Conservation (phyloP, 306 rosid genomes). For the Carpinus viminea region DNA sequence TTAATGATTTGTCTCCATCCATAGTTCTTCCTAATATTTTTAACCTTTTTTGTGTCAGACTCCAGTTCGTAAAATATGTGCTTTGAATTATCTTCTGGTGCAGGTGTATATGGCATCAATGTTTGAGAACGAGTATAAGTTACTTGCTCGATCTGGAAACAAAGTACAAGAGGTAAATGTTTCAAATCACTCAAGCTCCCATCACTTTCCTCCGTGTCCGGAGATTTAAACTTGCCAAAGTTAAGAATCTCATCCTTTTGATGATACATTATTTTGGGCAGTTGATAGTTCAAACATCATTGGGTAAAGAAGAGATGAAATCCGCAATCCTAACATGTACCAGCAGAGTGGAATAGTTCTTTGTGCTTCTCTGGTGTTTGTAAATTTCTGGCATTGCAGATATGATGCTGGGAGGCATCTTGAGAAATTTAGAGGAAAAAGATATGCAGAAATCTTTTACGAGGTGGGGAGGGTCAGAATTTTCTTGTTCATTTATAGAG, state of each 20-base stretch:
- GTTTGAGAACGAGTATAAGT: conserved; percentile 88
- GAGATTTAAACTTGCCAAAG: conserved; percentile 13
- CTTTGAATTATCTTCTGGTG: conserved; percentile 13
- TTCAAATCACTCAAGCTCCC: conserved; percentile 8
- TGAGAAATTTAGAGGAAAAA: not conserved
- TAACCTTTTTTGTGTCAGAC: conserved; percentile 11
- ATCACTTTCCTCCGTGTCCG: conserved; percentile 5
- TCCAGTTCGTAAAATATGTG: conserved; percentile 23
- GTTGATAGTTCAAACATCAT: conserved; percentile 78
- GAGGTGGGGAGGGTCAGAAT: not conserved
- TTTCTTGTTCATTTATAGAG: conserved; percentile 11
- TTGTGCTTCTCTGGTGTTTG: conserved; percentile 16
- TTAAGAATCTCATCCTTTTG: not conserved
- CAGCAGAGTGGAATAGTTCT: conserved; percentile 62
- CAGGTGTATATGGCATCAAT: conserved; percentile 97
- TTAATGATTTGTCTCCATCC: too few relatives aligned
- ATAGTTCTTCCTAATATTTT: too few relatives aligned
- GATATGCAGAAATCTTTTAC: not conserved
- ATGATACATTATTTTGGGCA: conserved; percentile 34
- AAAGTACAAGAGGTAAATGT: conserved; percentile 84
- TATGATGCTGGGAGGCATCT: not conserved
- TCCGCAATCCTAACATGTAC: conserved; percentile 66
- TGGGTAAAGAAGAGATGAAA: conserved; percentile 76
- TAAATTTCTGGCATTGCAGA: conserved; percentile 14
- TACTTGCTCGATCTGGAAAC: conserved; percentile 88